Base-by-base conservation (phyloP, 2,329 filamentous ascomycete species). In the Sporothrix brunneoviolacea region DNA sequence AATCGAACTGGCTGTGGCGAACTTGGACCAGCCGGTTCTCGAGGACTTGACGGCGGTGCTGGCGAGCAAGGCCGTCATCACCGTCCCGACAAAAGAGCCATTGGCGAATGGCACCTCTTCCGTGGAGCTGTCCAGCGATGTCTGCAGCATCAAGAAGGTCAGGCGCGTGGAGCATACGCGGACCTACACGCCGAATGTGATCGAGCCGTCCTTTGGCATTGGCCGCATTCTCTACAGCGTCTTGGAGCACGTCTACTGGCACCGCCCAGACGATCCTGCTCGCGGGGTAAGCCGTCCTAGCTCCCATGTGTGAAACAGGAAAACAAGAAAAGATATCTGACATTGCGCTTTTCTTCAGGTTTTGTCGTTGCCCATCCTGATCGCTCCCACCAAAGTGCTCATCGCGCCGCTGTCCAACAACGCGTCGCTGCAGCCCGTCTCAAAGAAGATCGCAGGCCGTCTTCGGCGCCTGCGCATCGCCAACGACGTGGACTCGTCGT, bases 181-280 rank as follows among this genome's bases (percentile, higher is more conserved):
- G 61, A 91, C 96, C 67, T 98, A 88, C 72, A 94, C 86, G 1
- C 91, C 91, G 53, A 96, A 96, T 64, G 90, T 95, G 42, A 94
- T 97, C 60, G 93, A 98, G 73, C 93, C 91, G 2, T 97, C 91
- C 1, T 98, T 97, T 62, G 91, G 91, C 75, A 95, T 97, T 63
- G 93, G 91, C 54, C 83, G 91, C 61, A 96, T 97, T 56, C 74
- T 97, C 52, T 97, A 95, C 74, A 84, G 86, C 54, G 73, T 98
- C 62, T 86, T 95, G 64, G 93, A 98, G 73, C 93, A 98, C 71
- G 83, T 80, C 66, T 98, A 91, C 79, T 98, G 93, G 91, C 88
- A 84, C 48, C 86, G 93, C 57, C 18, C 36, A 13, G 15, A 15
- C n/a, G 18, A 19, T 42, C 6, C 12, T 13, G n/a, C 8, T 18